A percentile compares a stretch with the other conserved stretches of the same genome.
Conservation (phyloP, 352 stramenopile species). For the Blastocystis sp. region DNA sequence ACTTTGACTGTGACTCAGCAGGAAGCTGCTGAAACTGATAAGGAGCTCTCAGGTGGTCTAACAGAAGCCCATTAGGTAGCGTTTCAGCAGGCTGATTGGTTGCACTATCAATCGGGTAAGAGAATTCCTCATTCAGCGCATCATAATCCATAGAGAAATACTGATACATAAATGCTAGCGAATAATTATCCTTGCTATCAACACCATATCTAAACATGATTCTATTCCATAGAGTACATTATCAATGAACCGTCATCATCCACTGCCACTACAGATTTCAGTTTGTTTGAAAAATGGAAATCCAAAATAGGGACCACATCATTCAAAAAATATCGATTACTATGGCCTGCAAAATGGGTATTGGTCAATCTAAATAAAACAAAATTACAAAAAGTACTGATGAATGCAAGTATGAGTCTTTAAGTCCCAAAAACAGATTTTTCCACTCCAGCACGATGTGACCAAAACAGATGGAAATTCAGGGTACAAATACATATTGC, state of each 20-base stretch:
- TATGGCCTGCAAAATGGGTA: background rate
- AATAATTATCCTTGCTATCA: background rate
- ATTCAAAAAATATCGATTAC: slow-evolving; percentile 49
- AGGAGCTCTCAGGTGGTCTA: slow-evolving; percentile 14
- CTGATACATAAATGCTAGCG: background rate
- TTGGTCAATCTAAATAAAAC: slow-evolving; percentile 4
- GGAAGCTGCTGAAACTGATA: slow-evolving; percentile 35
- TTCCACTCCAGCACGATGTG: slow-evolving; percentile 19
- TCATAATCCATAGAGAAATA: slow-evolving; percentile 11
- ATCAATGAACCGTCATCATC: slow-evolving; percentile 5
- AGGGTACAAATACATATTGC: slow-evolving; percentile 29
- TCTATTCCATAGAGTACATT: background rate
- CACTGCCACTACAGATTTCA: background rate
- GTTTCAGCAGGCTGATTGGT: background rate
- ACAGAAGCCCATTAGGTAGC: background rate
- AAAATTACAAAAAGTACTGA: background rate
- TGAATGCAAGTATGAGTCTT: background rate
- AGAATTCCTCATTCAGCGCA: background rate
- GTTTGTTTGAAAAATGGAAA: background rate
- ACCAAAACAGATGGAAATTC: background rate
- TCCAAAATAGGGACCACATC: slow-evolving; percentile 26
- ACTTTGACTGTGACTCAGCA: background rate
- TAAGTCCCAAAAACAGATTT: slow-evolving; percentile 50
- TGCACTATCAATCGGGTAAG: background rate
- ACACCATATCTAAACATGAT: background rate